Evolutionary conservation across 2,329 filamentous ascomycete genomes (phyloP).

Genomic region (Clonostachys chloroleuca): DNA sequence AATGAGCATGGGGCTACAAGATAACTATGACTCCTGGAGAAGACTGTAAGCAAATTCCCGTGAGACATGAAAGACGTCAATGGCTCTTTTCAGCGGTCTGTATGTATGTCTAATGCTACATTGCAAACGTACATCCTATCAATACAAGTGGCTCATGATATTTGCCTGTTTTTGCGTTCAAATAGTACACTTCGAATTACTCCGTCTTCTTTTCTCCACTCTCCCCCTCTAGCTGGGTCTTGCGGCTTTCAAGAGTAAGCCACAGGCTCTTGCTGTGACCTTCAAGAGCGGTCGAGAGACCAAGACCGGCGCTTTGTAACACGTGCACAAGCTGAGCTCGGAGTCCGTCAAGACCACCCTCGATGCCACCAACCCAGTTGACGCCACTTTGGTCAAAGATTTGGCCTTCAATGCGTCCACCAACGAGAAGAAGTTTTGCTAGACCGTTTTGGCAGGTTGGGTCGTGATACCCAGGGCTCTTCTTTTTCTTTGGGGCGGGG

Average conservation of each 20-base stretch:
- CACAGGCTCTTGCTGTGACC: slow-evolving; percentile 78
- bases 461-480: slow-evolving; percentile 79
- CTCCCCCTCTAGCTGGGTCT: slow-evolving; percentile 70
- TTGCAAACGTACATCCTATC: too few species aligned
- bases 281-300: slow-evolving; percentile 75
- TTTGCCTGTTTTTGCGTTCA: too few species aligned
- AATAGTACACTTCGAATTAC: slow-evolving; percentile 1
- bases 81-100: too few species aligned
- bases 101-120: too few species aligned
- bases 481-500: slow-evolving; percentile 71
- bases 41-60: too few species aligned
- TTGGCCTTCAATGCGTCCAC: slow-evolving; percentile 80
- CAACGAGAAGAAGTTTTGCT: slow-evolving; percentile 82
- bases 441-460: slow-evolving; percentile 73
- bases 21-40: too few species aligned
- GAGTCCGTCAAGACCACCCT: slow-evolving; percentile 76
- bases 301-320: slow-evolving; percentile 75
- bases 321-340: slow-evolving; percentile 76
- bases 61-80: too few species aligned
- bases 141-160: too few species aligned
- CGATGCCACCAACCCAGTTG: slow-evolving; percentile 65
- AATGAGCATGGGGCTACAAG: too few species aligned
- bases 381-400: slow-evolving; percentile 74
- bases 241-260: slow-evolving; percentile 80
- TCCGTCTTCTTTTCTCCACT: slow-evolving; percentile 8